These are phyloP conservation scores for Hippophae tibetana DNA, from an alignment of 306 rosid genomes.

Conservation along the genomic window DNA sequence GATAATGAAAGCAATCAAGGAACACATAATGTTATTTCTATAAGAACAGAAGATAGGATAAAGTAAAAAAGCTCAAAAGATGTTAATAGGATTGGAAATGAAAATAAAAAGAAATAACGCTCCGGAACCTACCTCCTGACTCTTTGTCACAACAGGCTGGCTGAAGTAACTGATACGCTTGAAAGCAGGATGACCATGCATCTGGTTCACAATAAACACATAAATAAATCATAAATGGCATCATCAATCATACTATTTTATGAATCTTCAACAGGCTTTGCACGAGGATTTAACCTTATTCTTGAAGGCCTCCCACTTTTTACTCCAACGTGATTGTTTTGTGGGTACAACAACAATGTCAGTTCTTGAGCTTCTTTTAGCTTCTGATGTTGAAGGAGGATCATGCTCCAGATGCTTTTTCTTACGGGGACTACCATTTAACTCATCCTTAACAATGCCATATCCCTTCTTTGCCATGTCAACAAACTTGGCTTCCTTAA, in stretches of 20 bases:
- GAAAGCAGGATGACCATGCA: conserved; percentile 48
- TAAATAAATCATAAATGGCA: not conserved
- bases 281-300: conserved; percentile 42
- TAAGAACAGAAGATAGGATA: too few species aligned
- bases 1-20: not conserved
- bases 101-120: conserved; percentile 10
- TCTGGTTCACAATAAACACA: conserved; percentile 30
- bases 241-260: conserved; percentile 3
- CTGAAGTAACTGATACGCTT: conserved; percentile 41
- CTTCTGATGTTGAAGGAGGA: conserved; percentile 34
- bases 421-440: conserved; percentile 47
- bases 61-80: not conserved
- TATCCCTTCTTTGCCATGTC: conserved; percentile 71
- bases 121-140: conserved; percentile 64
- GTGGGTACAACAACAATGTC: conserved; percentile 55
- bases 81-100: not conserved
- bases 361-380: conserved; percentile 60
- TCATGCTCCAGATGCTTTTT: conserved; percentile 47
- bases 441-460: conserved; percentile 70
- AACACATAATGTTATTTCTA: too few species aligned
- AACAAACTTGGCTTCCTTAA: conserved; percentile 58
- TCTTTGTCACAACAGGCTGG: conserved; percentile 64
- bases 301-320: conserved; percentile 68
- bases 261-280: not conserved
- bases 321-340: conserved; percentile 62